Evolutionary conservation across 805 yeast genomes (phyloP).

Genomic region (Saitoella complicata): DNA sequence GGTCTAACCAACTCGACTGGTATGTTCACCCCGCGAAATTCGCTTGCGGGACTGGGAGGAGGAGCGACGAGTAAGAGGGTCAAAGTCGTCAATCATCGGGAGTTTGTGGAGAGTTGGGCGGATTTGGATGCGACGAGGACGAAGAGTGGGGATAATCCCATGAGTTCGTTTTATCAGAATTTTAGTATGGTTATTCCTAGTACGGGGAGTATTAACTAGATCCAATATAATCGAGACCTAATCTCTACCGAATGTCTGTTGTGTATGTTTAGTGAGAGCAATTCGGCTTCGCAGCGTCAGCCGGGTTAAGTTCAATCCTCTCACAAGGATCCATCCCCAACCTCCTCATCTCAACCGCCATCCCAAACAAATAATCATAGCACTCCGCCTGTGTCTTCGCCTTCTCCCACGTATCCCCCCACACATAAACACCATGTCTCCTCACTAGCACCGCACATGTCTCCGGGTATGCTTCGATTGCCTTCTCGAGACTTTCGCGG

Average conservation of each 20-base stretch:
- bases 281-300: no score
- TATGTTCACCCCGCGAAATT: no score
- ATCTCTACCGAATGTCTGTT: no score
- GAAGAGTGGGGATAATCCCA: slow-evolving; percentile 66
- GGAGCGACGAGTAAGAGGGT: slow-evolving; percentile 47
- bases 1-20: not conserved
- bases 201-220: slow-evolving; percentile 13
- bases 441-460: slow-evolving; percentile 79
- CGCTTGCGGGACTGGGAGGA: not conserved
- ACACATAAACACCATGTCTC: slow-evolving; percentile 89
- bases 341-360: not conserved
- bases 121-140: slow-evolving; percentile 52
- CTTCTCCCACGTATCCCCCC: slow-evolving; percentile 88
- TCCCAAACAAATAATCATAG: not conserved
- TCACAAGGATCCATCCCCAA: not conserved
- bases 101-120: slow-evolving; percentile 56
- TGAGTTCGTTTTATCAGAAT: slow-evolving; percentile 60
- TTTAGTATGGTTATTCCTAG: slow-evolving; percentile 31
- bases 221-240: no score
- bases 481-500: slow-evolving; percentile 44
- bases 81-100: slow-evolving; percentile 39
- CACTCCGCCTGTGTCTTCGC: slow-evolving; percentile 35
- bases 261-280: no score
- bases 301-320: no score
- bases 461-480: slow-evolving; percentile 54